Conservation (phyloP, 257 asterid genomes). For the Solanum corneliomulleri region DNA sequence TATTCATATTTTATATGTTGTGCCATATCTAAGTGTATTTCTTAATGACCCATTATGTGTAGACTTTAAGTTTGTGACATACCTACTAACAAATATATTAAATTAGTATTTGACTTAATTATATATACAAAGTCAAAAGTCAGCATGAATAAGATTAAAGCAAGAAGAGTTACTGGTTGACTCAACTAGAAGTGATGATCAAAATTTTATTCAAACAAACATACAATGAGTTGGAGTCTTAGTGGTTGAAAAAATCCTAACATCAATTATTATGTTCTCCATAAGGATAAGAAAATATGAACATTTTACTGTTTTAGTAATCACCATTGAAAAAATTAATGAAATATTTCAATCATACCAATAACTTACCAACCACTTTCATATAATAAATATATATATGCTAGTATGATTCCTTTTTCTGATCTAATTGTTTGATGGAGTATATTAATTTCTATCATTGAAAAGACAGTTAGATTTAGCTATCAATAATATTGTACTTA, state of each 20-base stretch:
- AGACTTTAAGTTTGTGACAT: background rate
- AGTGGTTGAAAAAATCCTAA: background rate
- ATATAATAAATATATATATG: background rate
- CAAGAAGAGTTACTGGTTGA: background rate
- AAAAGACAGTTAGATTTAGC: background rate
- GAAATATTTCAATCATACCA: background rate
- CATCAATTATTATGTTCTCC: background rate
- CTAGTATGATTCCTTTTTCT: background rate
- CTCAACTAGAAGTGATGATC: background rate
- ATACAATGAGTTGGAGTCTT: background rate
- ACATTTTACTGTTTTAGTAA: background rate
- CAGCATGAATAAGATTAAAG: background rate
- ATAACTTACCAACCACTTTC: background rate
- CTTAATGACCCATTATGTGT: background rate
- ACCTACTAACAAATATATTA: background rate
- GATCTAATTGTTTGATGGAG: background rate
- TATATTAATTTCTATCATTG: background rate
- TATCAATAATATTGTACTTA: background rate
- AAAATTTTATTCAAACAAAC: background rate
- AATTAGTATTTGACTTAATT: background rate
- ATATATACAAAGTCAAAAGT: background rate
- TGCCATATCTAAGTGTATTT: background rate
- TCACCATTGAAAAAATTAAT: background rate
- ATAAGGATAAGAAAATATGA: background rate
- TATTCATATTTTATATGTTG: background rate